Evolutionary conservation across 2,329 filamentous ascomycete genomes (phyloP).

Genomic region (Venturia oleaginea): DNA sequence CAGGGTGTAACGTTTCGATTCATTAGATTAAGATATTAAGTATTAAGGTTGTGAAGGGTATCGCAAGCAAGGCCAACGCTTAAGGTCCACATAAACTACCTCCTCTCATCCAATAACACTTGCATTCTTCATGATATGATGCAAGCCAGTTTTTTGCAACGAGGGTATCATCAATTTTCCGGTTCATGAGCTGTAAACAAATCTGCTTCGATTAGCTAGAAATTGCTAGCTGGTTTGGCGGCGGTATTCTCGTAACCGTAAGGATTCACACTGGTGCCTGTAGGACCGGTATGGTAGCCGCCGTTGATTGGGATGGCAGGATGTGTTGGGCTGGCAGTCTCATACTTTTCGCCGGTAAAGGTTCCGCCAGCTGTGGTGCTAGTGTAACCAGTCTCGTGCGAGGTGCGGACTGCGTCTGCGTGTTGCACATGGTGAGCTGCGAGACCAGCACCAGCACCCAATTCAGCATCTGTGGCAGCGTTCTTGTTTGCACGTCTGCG

Average conservation of each 20-base stretch:
- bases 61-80: not conserved
- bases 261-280: slow-evolving; percentile 28
- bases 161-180: not conserved
- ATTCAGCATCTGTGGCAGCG: slow-evolving; percentile 34
- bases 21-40: not conserved
- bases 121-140: not conserved
- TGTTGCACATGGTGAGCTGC: slow-evolving; percentile 20
- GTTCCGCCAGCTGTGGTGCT: slow-evolving; percentile 32
- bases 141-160: not conserved
- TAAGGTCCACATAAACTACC: not conserved
- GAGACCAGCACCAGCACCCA: slow-evolving; percentile 25
- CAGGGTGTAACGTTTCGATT: too few species aligned
- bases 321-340: slow-evolving; percentile 25
- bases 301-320: slow-evolving; percentile 17
- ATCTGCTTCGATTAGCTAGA: not conserved
- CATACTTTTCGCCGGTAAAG: slow-evolving; percentile 17
- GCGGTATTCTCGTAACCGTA: slow-evolving; percentile 30
- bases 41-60: not conserved
- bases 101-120: not conserved
- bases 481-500: not conserved
- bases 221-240: slow-evolving; percentile 4
- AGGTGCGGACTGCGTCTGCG: slow-evolving; percentile 29
- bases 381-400: slow-evolving; percentile 42
- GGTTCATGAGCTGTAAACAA: not conserved
- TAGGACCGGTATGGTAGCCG: slow-evolving; percentile 38